Evolutionary conservation across 129 eudicot genomes (phyloP).

Genomic region (Flaveria bidentis): DNA sequence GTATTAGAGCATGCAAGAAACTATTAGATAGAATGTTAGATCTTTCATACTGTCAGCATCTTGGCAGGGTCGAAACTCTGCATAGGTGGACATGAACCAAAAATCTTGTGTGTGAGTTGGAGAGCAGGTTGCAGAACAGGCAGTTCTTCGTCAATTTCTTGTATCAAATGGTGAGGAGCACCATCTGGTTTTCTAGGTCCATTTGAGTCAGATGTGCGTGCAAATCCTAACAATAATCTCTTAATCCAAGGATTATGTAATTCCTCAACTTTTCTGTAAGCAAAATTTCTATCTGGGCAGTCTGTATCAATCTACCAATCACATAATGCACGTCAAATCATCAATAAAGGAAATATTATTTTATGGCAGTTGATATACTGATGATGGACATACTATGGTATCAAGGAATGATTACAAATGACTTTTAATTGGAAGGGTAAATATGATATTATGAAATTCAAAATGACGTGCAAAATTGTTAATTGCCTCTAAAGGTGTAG

Average conservation of each 20-base stretch:
- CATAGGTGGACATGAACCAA: slow-evolving; percentile 98
- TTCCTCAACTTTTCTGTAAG: slow-evolving; percentile 76
- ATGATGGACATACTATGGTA: background rate
- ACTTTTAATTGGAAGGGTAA: background rate
- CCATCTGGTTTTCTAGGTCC: slow-evolving; percentile 78
- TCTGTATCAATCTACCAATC: slow-evolving; percentile 61
- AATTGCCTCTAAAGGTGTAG: background rate
- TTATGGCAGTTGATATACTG: background rate
- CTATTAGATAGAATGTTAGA: slow-evolving; percentile 6
- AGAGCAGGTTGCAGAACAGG: slow-evolving; percentile 88
- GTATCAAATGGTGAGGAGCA: slow-evolving; percentile 70
- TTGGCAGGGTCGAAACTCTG: slow-evolving; percentile 93
- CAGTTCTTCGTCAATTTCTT: slow-evolving; percentile 75
- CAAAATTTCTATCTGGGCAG: slow-evolving; percentile 84
- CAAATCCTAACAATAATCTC: slow-evolving; percentile 80
- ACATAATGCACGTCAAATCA: slow-evolving; percentile 16
- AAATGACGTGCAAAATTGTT: background rate
- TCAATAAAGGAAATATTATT: background rate
- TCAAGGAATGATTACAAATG: background rate
- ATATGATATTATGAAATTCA: background rate
- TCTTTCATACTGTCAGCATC: slow-evolving; percentile 72
- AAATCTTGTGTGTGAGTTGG: slow-evolving; percentile 75
- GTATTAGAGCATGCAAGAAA: background rate
- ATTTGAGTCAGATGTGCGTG: slow-evolving; percentile 78
- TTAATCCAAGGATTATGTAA: slow-evolving; percentile 91